Evolutionary conservation across 495 filamentous ascomycete species (phyloP), one percentile per base, ranked within the genome.

Genomic region (Neurospora sp.): DNA sequence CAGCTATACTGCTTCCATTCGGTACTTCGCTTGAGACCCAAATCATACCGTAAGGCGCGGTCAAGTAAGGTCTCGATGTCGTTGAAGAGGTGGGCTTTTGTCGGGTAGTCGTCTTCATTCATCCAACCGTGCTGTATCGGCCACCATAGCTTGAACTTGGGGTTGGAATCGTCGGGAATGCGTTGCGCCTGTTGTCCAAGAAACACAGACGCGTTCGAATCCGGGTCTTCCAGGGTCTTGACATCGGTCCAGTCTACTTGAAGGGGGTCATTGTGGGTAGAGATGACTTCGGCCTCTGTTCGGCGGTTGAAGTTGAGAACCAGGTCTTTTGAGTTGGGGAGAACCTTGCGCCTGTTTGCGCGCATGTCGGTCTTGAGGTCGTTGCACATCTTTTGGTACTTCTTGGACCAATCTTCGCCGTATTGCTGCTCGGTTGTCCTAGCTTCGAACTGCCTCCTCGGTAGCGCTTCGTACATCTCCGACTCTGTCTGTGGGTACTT

Each of bases 161-260:
- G 96, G 12, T 87, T 89, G n/a, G 96, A 98, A 71, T 90, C 85
- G 77, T 99, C 96, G 0, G 96, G 91, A 66, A 99, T 91, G 27
- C 96, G 89, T 71, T 93, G 84, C 9, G 96, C 96, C 42, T 91
- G 87, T 46, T 93, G 88, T 8, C 96, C 96, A 39, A 93, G 90
- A 76, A 97, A 92, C 76, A 90, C 91, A 35, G 91, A 90, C 10
- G 92, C 90, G 11, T 88, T 85, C 37, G 82, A 78, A 37, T 82
- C 75, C 37, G 87, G 81, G 72, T 87, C 85, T 23, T 89, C 86
- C 31, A 88, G 75, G 11, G 78, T 72, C 1, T 85, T 84, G n/a
- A 96, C 84, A 73, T 98, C 94, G 1, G 96, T 99, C 96, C 96
- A 99, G 69, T 98, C 96, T 37, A 98, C 89, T 66, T 95, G 90